These are phyloP conservation scores for Ophiorrhiza pumila DNA, from an alignment of 257 asterid species.

Conservation along the genomic window DNA sequence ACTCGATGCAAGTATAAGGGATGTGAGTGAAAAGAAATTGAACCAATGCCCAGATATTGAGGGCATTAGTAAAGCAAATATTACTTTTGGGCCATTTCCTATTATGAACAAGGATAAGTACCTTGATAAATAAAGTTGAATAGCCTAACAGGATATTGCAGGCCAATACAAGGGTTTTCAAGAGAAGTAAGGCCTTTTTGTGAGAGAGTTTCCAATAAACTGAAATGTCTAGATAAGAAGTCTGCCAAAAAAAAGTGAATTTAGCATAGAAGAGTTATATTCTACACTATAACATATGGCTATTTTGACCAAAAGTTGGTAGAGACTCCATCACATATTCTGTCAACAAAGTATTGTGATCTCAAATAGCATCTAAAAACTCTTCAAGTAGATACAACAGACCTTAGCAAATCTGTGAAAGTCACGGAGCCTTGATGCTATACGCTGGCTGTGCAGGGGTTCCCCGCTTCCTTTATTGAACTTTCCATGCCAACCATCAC, in stretches of 20 bases:
- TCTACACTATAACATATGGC: neutral
- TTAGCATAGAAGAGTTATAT: neutral
- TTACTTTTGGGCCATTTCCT: neutral
- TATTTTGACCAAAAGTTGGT: neutral
- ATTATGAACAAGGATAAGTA: neutral
- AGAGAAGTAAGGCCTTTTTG: neutral
- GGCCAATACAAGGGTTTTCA: neutral
- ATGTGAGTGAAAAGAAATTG: neutral
- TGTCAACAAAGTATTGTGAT: neutral
- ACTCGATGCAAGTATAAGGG: neutral
- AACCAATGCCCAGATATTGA: neutral
- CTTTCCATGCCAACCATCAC: slow-evolving; percentile 78
- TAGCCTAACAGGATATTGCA: neutral
- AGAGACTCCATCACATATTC: neutral
- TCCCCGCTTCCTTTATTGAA: slow-evolving; percentile 56
- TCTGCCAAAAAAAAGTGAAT: neutral
- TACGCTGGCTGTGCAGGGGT: slow-evolving; percentile 70
- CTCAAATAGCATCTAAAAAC: neutral
- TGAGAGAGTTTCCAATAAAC: neutral
- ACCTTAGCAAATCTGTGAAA: slow-evolving; percentile 92
- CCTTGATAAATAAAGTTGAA: neutral
- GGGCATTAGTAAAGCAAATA: neutral
- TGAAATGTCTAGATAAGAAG: neutral
- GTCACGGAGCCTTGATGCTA: slow-evolving; percentile 92
- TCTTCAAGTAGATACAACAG: slow-evolving; percentile 19